A percentile compares a stretch with the other conserved stretches of the same genome.
phyloP scores from a whole-genome alignment of 768 basidiomycete genomes.

The Tricholoma terreum region DNA sequence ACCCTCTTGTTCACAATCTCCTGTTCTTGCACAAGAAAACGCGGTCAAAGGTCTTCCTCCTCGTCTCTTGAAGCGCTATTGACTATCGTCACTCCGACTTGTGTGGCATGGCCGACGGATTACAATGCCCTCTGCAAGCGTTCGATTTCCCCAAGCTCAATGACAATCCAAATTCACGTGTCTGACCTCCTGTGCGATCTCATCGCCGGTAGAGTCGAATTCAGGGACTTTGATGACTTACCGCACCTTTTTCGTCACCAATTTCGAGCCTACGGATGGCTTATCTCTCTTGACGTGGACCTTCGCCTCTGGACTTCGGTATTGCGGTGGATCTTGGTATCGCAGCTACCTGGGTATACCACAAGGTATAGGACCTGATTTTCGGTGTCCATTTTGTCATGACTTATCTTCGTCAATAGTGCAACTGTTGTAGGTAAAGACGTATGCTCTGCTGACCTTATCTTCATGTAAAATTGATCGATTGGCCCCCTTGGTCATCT shows the following conservation, averaged over 20 bases:
- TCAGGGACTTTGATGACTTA: slow-evolving; percentile 41
- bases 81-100: slow-evolving; percentile 40
- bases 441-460: not conserved
- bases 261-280: slow-evolving; percentile 36
- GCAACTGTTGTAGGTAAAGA: not conserved
- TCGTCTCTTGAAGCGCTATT: slow-evolving; percentile 35
- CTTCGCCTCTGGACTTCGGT: slow-evolving; percentile 30
- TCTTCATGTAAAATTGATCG: not conserved
- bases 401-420: not conserved
- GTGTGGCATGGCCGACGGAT: slow-evolving; percentile 41
- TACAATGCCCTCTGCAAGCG: slow-evolving; percentile 31
- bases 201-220: slow-evolving; percentile 38
- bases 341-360: slow-evolving; percentile 15
- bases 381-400: not conserved
- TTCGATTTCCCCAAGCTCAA: slow-evolving; percentile 10
- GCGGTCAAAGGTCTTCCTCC: not conserved
- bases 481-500: not conserved
- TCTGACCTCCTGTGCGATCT: slow-evolving; percentile 35
- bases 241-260: slow-evolving; percentile 32
- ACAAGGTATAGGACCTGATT: slow-evolving; percentile 2
- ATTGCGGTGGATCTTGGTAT: slow-evolving; percentile 33
- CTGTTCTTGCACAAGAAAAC: slow-evolving; percentile 9
- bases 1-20: slow-evolving; percentile 5
- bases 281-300: slow-evolving; percentile 30
- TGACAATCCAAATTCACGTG: slow-evolving; percentile 30